Conservation (phyloP, 768 basidiomycete species). For the Psilocybe tampanensis region DNA sequence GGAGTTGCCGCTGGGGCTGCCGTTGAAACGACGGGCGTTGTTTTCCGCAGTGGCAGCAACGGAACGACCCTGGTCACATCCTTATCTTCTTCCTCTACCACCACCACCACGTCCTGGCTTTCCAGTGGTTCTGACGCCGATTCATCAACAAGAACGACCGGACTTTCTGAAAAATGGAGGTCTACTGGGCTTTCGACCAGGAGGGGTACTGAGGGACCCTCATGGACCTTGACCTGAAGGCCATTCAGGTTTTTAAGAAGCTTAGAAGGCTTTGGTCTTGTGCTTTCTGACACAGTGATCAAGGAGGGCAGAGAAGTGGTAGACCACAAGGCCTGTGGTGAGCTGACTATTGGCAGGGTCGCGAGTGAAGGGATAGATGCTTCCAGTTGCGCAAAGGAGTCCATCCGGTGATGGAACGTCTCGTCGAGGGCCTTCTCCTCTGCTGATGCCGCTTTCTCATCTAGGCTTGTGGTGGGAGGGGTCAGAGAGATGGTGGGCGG, state of each 20-base stretch:
- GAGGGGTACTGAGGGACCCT: constrained; percentile 25
- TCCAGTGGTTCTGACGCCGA: neutral
- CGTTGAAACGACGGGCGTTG: neutral
- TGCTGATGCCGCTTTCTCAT: neutral
- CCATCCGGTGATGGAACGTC: constrained; percentile 12
- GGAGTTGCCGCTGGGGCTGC: neutral
- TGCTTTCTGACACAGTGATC: neutral
- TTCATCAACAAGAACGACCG: neutral
- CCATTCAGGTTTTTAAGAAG: constrained; percentile 16
- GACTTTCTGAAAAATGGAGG: constrained; percentile 19
- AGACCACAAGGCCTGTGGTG: constrained; percentile 28
- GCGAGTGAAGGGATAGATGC: constrained; percentile 22
- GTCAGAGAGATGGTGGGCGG: constrained; percentile 20
- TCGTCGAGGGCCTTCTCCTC: constrained; percentile 11
- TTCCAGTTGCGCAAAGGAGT: constrained; percentile 18
- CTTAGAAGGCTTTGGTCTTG: neutral
- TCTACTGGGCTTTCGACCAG: constrained; percentile 43
- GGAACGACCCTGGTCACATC: neutral
- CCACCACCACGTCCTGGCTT: neutral
- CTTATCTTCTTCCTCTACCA: neutral
- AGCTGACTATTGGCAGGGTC: constrained; percentile 30
- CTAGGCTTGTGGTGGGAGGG: constrained; percentile 4
- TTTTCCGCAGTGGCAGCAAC: neutral
- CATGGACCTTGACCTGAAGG: constrained; percentile 22
- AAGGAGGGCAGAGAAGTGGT: constrained; percentile 21